Evolutionary conservation across 2,329 filamentous ascomycete species (phyloP), one percentile per base, ranked within the genome.

Genomic region (Cladosporium cucumerinum): DNA sequence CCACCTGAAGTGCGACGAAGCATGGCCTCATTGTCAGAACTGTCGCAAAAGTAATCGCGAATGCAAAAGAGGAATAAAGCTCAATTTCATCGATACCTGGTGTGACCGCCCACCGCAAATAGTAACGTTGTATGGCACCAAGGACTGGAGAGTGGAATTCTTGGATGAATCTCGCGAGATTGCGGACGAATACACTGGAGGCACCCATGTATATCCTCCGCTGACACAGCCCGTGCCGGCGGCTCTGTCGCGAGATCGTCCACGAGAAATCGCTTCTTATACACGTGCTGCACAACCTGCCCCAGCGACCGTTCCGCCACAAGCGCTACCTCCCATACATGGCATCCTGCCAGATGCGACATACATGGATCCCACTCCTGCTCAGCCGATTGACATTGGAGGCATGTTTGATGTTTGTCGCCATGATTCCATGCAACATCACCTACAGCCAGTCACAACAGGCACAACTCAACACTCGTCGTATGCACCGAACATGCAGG

Each of bases 1-100:
- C 55, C 93, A 97, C 81, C 81, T 97, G 60, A 97, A 97, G 77
- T 97, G 93, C 76, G 93, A 97, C 74, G 92, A 96, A 77, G 88
- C 83, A 5, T 73, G 83, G 66, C 86, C 86, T 11, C 79, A 81
- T 63, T 89, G 86, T 73, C 82, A 90, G 72, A 97, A 97, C 73
- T 97, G 94, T 78, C 86, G 87, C 66, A 97, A 96, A 79, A 95
- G 93, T 61, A 93, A 88, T 72, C 84, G 94, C 59, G 82, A 88
- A 65, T 98, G 94, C 81, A 93, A 93, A 75, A 87, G 93, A 70
- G 94, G 93, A 21, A 83, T 97, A 59, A 86, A 92, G 43, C 82
- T 98, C 48, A 97, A 97, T 78, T 98, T 97, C 73, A 93, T 97
- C 70, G 93, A 97, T 74, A 90, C 89, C 3, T 89, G 89, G 67